Conservation (phyloP, 805 yeast genomes). For the Maudiozyma turicensis region DNA sequence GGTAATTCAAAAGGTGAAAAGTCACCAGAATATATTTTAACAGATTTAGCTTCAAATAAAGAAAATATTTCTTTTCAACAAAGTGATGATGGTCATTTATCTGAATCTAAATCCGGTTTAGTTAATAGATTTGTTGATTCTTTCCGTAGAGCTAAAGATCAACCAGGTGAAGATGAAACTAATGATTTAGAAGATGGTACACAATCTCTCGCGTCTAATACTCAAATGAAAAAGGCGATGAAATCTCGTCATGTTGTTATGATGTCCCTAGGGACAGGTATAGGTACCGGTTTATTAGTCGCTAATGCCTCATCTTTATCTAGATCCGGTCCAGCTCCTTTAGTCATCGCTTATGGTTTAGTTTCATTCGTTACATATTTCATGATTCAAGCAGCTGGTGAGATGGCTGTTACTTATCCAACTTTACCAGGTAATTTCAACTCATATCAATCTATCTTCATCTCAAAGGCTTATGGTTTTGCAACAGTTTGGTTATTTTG, state of each 20-base stretch:
- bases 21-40: conserved; percentile 2
- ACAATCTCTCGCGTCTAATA: conserved; percentile 6
- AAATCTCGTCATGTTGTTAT: conserved; percentile 47
- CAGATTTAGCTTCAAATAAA: conserved; percentile 1
- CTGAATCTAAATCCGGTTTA: background rate
- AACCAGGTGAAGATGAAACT: background rate
- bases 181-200: conserved; percentile 16
- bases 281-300: conserved; percentile 63
- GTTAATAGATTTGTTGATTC: conserved; percentile 15
- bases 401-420: conserved; percentile 34
- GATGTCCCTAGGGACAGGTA: conserved; percentile 77
- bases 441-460: conserved; percentile 32
- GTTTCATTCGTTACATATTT: conserved; percentile 51
- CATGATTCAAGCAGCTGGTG: conserved; percentile 44
- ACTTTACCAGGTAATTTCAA: conserved; percentile 35
- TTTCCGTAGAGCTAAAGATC: conserved; percentile 15
- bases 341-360: conserved; percentile 45
- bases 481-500: conserved; percentile 65
- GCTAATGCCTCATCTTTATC: conserved; percentile 43
- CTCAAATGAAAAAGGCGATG: conserved; percentile 13
- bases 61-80: conserved; percentile 2
- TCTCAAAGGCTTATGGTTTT: conserved; percentile 62
- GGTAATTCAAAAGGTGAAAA: conserved; percentile 3
- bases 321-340: conserved; percentile 37
- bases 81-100: background rate